Conservation (phyloP, 2,329 filamentous ascomycete species). For the Neonectria coccinea region DNA sequence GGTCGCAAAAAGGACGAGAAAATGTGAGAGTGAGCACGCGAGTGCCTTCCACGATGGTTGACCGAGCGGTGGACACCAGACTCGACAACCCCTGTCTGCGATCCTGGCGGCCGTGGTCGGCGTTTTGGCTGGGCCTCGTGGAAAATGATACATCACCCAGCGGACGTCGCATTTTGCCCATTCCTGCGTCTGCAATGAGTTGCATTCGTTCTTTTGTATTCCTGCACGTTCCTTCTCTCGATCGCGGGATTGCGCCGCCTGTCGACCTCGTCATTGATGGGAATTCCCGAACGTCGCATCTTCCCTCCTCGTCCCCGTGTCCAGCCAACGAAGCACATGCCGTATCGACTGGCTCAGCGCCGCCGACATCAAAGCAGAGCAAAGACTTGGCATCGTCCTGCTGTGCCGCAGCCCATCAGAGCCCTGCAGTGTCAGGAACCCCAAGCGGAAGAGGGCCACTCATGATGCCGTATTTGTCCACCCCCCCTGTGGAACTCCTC, state of each 20-base stretch:
- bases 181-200: not conserved
- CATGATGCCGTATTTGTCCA: constrained; percentile 12
- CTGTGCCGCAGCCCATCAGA: constrained; percentile 28
- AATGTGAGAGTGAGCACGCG: constrained; percentile 21
- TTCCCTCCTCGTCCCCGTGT: constrained; percentile 22
- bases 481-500: constrained; percentile 6
- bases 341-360: constrained; percentile 37
- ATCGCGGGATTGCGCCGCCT: constrained; percentile 12
- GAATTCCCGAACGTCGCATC: constrained; percentile 28
- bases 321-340: constrained; percentile 39
- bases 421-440: constrained; percentile 34
- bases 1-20: not conserved
- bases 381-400: constrained; percentile 38
- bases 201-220: not conserved
- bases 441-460: constrained; percentile 12
- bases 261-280: constrained; percentile 15
- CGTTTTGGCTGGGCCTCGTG: not conserved
- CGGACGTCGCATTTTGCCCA: not conserved
- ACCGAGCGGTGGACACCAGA: constrained; percentile 26
- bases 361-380: constrained; percentile 19
- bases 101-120: not conserved
- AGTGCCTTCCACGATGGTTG: constrained; percentile 21
- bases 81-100: not conserved
- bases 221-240: not conserved
- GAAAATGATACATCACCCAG: not conserved